Conservation (phyloP, 208 protist genomes). For the Naegleria gruberi region DNA sequence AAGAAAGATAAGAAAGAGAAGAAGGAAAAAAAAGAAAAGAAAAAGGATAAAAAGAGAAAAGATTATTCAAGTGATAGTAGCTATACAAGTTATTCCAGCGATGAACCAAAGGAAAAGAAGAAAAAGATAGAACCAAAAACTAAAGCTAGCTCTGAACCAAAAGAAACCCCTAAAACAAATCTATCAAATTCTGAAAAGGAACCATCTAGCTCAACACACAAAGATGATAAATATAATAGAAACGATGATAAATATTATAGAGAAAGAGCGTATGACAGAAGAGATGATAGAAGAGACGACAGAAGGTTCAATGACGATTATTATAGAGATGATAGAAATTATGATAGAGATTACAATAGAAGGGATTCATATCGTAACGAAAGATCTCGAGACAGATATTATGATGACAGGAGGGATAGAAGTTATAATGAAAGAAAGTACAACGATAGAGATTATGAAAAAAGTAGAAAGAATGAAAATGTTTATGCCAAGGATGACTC, state of each 20-base stretch:
- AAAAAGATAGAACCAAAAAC: background rate
- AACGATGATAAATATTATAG: background rate
- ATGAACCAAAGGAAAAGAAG: background rate
- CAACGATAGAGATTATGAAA: too few species aligned
- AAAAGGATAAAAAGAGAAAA: background rate
- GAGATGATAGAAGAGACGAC: background rate
- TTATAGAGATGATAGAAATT: background rate
- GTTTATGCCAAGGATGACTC: too few species aligned
- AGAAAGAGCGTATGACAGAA: background rate
- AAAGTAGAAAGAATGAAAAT: too few species aligned
- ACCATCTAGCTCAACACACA: background rate
- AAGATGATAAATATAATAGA: background rate
- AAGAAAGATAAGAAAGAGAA: background rate
- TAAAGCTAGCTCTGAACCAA: background rate
- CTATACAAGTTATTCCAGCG: background rate
- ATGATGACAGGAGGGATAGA: too few species aligned
- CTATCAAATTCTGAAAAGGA: background rate
- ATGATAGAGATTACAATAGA: too few species aligned
- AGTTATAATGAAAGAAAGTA: too few species aligned
- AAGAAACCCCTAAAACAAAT: background rate
- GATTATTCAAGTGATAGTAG: background rate
- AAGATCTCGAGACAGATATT: too few species aligned
- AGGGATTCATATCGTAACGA: too few species aligned
- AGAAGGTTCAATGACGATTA: background rate
- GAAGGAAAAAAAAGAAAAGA: background rate